phyloP scores from a whole-genome alignment of 208 protist species.

The Herpetomonas tarakana region DNA sequence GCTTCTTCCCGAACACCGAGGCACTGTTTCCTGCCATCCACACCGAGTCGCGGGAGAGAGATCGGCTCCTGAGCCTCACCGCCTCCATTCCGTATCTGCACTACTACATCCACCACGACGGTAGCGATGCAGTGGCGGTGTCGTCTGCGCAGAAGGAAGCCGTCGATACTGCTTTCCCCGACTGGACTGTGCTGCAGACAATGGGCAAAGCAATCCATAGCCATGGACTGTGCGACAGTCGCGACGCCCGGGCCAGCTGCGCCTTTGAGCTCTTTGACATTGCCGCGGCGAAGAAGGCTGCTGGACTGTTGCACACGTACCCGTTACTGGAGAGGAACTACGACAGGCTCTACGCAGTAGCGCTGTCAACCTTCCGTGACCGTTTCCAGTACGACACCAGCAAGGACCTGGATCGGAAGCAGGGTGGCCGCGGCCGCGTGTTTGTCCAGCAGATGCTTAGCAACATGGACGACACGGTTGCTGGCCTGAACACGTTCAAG shows the following conservation, averaged over 20 bases:
- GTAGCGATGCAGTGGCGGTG: constrained; percentile 20
- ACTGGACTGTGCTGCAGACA: constrained; percentile 7
- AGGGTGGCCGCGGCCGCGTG: constrained; percentile 44
- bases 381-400: constrained; percentile 19
- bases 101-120: constrained; percentile 18
- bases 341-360: not conserved
- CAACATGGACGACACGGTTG: constrained; percentile 31
- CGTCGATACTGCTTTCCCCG: constrained; percentile 30
- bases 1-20: constrained; percentile 28
- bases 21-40: constrained; percentile 49
- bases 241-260: constrained; percentile 7
- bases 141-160: constrained; percentile 33
- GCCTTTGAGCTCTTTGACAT: constrained; percentile 17
- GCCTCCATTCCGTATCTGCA: constrained; percentile 12
- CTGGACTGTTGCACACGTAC: constrained; percentile 11
- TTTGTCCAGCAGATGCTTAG: constrained; percentile 36
- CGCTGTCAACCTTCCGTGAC: constrained; percentile 1
- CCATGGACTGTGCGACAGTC: constrained; percentile 16
- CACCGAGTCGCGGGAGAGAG: constrained; percentile 21
- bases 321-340: constrained; percentile 11
- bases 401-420: constrained; percentile 23
- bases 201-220: constrained; percentile 21
- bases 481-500: constrained; percentile 32
- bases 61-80: constrained; percentile 18
- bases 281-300: constrained; percentile 7